Evolutionary conservation across 2,329 filamentous ascomycete genomes (phyloP).

Genomic region (Ophiostoma fasciatum): DNA sequence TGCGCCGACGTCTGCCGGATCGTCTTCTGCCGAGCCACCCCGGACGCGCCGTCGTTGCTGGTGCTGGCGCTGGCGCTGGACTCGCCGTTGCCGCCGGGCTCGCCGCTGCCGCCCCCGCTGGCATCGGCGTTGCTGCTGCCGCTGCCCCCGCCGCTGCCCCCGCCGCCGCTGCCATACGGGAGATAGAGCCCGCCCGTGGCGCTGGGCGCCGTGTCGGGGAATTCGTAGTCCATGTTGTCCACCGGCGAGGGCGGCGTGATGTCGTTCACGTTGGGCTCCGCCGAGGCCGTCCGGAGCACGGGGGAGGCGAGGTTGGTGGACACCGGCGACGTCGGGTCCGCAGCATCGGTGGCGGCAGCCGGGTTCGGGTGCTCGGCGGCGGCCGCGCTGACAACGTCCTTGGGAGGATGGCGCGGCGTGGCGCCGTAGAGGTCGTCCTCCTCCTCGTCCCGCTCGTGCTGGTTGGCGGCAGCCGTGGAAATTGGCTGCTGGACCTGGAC

Average conservation of each 20-base stretch:
- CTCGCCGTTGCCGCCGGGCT: conserved; percentile 6
- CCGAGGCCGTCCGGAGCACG: background rate
- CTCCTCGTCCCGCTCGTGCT: conserved; percentile 13
- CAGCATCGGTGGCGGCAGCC: too few species aligned
- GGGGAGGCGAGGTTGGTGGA: background rate
- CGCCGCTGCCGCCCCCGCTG: conserved; percentile 3
- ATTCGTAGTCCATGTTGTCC: conserved; percentile 24
- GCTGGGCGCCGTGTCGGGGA: conserved; percentile 7
- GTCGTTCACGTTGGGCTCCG: background rate
- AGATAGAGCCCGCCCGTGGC: conserved; percentile 8
- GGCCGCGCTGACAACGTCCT: conserved; percentile 1
- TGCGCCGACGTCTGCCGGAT: conserved; percentile 18
- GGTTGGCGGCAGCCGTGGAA: background rate
- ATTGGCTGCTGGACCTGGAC: background rate
- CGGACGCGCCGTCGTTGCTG: too few species aligned
- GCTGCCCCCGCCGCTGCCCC: background rate
- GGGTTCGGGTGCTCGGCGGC: too few species aligned
- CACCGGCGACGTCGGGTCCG: background rate
- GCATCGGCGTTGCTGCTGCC: conserved; percentile 4
- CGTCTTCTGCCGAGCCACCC: conserved; percentile 14
- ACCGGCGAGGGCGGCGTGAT: conserved; percentile 19
- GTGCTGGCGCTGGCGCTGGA: conserved; percentile 1
- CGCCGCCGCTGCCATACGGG: too few species aligned
- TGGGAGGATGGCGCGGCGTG: conserved; percentile 15
- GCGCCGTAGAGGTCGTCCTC: conserved; percentile 24